Conservation (phyloP, 208 protist species). For the Tritrichomonas musculus region DNA sequence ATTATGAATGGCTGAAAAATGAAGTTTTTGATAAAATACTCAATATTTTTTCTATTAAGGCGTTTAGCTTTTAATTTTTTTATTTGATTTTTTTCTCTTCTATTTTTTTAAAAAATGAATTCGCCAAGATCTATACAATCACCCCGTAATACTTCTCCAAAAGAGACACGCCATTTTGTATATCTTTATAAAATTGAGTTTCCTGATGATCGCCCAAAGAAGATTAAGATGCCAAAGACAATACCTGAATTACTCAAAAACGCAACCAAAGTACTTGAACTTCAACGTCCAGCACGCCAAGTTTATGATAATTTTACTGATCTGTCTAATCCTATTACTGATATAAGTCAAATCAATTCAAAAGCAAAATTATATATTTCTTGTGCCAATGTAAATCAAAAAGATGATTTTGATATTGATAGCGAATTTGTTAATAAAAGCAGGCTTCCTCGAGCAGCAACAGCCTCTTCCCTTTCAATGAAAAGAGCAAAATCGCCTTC, state of each 20-base stretch:
- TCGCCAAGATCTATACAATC: too few species aligned
- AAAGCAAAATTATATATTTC: neutral
- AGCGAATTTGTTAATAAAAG: neutral
- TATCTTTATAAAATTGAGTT: neutral
- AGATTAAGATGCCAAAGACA: neutral
- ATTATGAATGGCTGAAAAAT: too few species aligned
- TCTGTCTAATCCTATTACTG: conserved; percentile 24
- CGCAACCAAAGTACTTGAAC: neutral
- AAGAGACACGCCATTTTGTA: neutral
- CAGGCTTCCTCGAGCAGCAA: too few species aligned
- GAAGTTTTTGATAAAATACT: too few species aligned
- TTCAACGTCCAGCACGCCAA: neutral
- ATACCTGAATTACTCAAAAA: neutral
- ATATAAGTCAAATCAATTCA: neutral
- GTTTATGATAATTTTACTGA: neutral
- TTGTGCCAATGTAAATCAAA: neutral
- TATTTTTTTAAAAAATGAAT: too few species aligned
- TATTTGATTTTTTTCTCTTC: too few species aligned
- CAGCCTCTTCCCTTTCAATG: too few species aligned
- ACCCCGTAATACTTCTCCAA: too few species aligned
- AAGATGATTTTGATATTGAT: too few species aligned
- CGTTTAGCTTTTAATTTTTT: too few species aligned
- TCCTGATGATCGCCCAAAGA: neutral
- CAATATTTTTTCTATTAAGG: too few species aligned
- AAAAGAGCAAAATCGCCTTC: too few species aligned